Evolutionary conservation across 2,329 filamentous ascomycete species (phyloP).

Genomic region (Aspergillus fischeri): DNA sequence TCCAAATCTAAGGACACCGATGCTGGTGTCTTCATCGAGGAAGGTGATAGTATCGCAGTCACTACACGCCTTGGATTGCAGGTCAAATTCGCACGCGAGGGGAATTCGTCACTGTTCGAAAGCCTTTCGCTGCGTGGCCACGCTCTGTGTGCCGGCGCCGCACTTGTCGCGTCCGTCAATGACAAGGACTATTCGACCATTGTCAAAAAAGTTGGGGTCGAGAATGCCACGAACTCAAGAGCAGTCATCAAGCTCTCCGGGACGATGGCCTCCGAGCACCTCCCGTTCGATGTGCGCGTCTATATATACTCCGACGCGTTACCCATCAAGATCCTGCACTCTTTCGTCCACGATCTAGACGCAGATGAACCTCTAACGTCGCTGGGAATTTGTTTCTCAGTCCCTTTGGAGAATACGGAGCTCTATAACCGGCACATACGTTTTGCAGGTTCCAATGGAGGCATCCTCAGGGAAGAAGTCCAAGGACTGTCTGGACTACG

Average conservation of each 20-base stretch:
- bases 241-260: no score
- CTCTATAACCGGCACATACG: slow-evolving; percentile 58
- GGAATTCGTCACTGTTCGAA: neutral
- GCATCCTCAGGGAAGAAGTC: slow-evolving; percentile 55
- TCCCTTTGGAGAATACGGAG: slow-evolving; percentile 52
- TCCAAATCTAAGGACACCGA: neutral
- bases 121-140: no score
- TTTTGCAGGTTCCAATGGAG: slow-evolving; percentile 53
- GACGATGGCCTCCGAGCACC: no score
- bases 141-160: no score
- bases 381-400: slow-evolving; percentile 30
- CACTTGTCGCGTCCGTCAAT: no score
- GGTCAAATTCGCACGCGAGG: neutral
- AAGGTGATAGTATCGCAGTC: neutral
- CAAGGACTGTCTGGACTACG: slow-evolving; percentile 59
- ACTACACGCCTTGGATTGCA: neutral
- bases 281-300: no score
- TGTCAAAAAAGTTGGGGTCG: no score
- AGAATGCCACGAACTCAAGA: no score
- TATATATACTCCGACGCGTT: no score
- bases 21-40: neutral
- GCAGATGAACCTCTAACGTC: neutral
- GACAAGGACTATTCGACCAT: no score
- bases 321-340: no score
- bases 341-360: neutral